Base-by-base conservation (phyloP, 441 rosid species). In the Erysimum cheiri region DNA sequence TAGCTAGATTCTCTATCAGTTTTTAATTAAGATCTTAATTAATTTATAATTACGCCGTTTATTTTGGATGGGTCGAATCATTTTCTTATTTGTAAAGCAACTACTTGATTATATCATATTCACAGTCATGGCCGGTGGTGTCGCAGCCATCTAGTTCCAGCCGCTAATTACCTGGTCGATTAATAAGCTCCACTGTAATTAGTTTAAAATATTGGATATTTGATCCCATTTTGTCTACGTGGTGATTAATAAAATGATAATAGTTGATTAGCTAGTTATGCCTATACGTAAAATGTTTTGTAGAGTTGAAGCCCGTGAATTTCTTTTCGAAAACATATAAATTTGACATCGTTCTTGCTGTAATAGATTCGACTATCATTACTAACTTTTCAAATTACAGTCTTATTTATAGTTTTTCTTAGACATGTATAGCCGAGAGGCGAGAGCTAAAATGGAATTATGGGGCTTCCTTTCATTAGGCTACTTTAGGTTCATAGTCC, bases 1-100 rank as follows among this genome's bases (percentile, higher is more conserved):
- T 52, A 50, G 46, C 50, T 60, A 50, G 54, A 60, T 60, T 50
- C 44, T 70, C 60, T 31, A 61, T 50, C 35, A 49, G 32, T 70
- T 29, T 48, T 3, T 14, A 36, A 48, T 46, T 36, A 28, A 49
- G 49, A 60, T 70, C 28, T 29, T 33, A 13, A 24, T 8, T 32
- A 41, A 35, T 55, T 43, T 35, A 4, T 32, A 37, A 43, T 28
- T 49, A 69, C 47, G 52, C 35, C 35, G 66, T 59, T 33, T 37
- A 48, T 59, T 15, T 28, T 17, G 73, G 29, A 56, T 28, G 26
- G 32, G 50, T 15, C 22, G 59, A 69, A 59, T 59, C 60, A 28
- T 48, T 59, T 40, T 69, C 66, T 59, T 36, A 58, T 22, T 36
- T 48, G 59, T 15, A 69, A 47, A 26, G 19, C 44, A 67, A 41